Percentiles rank a stretch among this genome's conserved stretches.
phyloP scores from a whole-genome alignment of 192 early-diverging fungal species.

The Umbelopsis ramanniana region DNA sequence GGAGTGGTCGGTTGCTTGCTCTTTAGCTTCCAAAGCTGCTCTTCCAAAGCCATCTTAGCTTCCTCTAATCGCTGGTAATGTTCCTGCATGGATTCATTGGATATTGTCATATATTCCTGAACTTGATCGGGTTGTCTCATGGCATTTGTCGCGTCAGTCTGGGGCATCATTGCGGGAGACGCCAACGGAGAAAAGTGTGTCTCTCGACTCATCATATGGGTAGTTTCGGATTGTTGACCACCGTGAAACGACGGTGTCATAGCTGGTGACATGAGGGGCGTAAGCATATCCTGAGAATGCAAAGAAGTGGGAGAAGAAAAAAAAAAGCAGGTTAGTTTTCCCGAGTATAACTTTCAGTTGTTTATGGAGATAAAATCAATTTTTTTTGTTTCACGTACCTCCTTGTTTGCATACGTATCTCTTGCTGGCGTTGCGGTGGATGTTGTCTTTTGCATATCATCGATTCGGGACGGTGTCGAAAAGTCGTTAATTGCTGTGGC shows the following conservation, averaged over 20 bases:
- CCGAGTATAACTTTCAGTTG: not conserved
- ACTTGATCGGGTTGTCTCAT: constrained; percentile 12
- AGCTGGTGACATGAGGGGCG: constrained; percentile 72
- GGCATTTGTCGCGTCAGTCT: constrained; percentile 25
- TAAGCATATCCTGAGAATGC: constrained; percentile 42
- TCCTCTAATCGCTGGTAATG: constrained; percentile 41
- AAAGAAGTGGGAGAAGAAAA: not conserved
- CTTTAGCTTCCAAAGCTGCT: constrained; percentile 22
- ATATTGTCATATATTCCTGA: constrained; percentile 28
- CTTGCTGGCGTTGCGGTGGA: not conserved
- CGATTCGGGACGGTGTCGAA: not conserved
- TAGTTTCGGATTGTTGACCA: constrained; percentile 28
- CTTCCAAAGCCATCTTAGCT: constrained; percentile 33
- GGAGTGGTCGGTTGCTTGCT: constrained; percentile 9
- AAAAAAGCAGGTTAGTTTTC: not conserved
- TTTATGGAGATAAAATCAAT: not conserved
- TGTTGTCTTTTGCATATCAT: constrained; percentile 11
- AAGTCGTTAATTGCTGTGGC: not conserved
- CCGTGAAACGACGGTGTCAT: constrained; percentile 63
- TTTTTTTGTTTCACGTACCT: constrained; percentile 3
- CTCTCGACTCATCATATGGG: constrained; percentile 29
- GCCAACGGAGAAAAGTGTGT: constrained; percentile 64
- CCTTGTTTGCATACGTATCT: constrained; percentile 7
- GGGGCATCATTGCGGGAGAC: constrained; percentile 64
- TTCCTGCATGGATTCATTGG: constrained; percentile 23